These are phyloP conservation scores for Quaeritorhiza haematococci DNA, from an alignment of 371 early-diverging fungal species.

Conservation along the genomic window DNA sequence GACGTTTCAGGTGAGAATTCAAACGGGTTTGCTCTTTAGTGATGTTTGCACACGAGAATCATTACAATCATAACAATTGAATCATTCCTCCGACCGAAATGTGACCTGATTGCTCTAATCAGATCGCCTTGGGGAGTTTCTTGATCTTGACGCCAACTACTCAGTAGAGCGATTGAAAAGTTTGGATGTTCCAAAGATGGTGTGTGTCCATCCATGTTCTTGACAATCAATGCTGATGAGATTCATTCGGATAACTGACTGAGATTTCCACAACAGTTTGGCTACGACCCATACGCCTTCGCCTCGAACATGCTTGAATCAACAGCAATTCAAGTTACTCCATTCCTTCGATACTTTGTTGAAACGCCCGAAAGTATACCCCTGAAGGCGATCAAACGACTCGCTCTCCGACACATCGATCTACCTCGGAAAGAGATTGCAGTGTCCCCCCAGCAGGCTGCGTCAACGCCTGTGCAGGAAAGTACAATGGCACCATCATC, in stretches of 20 bases:
- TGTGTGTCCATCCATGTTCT: slow-evolving; percentile 7
- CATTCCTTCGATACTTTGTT: slow-evolving; percentile 26
- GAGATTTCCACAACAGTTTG: slow-evolving; percentile 25
- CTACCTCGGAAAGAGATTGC: not conserved
- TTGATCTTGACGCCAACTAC: slow-evolving; percentile 21
- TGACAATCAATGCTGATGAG: slow-evolving; percentile 5
- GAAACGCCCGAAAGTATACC: not conserved
- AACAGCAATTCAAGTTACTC: slow-evolving; percentile 19
- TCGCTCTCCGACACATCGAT: too few relatives aligned
- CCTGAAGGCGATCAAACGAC: not conserved
- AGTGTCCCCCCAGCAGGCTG: not conserved
- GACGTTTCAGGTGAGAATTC: slow-evolving; percentile 26
- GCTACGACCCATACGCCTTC: slow-evolving; percentile 39
- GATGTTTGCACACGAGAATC: slow-evolving; percentile 1
- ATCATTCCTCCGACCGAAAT: not conserved
- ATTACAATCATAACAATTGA: not conserved
- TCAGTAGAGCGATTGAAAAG: slow-evolving; percentile 25
- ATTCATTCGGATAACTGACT: slow-evolving; percentile 13
- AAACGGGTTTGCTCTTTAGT: slow-evolving; percentile 6
- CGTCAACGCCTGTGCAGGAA: not conserved
- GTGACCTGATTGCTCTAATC: not conserved
- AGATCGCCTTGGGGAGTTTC: slow-evolving; percentile 20
- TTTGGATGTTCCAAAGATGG: slow-evolving; percentile 27
- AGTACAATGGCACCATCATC: not conserved
- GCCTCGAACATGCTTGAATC: not conserved